Evolutionary conservation across 495 filamentous ascomycete species (phyloP), one percentile per base, ranked within the genome.

Genomic region (Pyronema omphalodes): DNA sequence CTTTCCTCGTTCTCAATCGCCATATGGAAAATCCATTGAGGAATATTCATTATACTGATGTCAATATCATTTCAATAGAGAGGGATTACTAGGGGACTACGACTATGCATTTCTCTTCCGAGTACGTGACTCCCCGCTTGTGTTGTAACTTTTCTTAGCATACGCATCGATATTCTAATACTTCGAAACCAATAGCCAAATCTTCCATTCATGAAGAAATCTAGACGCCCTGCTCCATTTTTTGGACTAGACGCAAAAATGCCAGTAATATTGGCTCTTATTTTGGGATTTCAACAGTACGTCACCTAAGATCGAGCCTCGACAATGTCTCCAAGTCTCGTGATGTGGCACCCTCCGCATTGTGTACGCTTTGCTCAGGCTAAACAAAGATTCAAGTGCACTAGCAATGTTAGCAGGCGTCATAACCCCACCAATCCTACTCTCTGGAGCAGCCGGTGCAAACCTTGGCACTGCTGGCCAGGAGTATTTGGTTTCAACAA

Each of bases 401-500:
- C 46, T 64, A 6, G 63, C 61, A 45, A 83, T 83, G 80, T 64
- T 83, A 67, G 79, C 77, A 51, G 78, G 79, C 60, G 72, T 83
- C 52, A 86, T 93, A 64, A 80, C 84, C 7, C 83, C 86, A 41
- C 84, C 88, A 6, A 82, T 94, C 58, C 77, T 91, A 57, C 74
- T 94, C 52, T 69, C 76, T 12, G 76, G 79, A 14, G 66, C 76
- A 14, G 68, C 60, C 19, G 80, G 81, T 9, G 88, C 80, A 56
- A 84, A 86, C 60, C 71, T 93, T 14, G 66, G 63, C 6, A 55
- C 69, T 3, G 75, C 73, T 0, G 61, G 76, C 9, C 76, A 78
- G 34, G 81, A 86, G 66, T 89, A 95, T 65, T 75, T 95, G 6
- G 88, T 95, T 7, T 93, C 87, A 1, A 88, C 87, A 4, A 85